A percentile compares a stretch with the other conserved stretches of the same genome.
Evolutionary conservation across 1,284 basidiomycete species (phyloP).

Genomic region (Fomitopsis schrenkii): DNA sequence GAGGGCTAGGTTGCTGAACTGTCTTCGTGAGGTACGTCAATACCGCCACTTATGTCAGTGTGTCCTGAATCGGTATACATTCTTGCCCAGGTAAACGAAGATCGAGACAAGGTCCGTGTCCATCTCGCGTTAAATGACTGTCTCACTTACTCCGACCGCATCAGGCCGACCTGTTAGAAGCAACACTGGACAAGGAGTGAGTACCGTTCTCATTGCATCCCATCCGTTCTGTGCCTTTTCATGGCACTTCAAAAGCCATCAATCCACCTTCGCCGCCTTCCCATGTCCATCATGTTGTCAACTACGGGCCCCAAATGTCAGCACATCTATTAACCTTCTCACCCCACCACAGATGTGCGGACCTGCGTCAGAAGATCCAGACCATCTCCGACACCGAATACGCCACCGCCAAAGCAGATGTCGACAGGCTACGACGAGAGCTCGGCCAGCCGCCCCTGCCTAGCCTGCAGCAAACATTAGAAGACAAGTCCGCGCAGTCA

Average conservation of each 20-base stretch:
- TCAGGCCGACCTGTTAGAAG: conserved; percentile 52
- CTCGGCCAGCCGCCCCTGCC: conserved; percentile 71
- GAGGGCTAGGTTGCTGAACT: conserved; percentile 57
- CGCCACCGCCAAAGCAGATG: conserved; percentile 63
- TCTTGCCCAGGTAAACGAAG: conserved; percentile 60
- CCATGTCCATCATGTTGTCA: neutral
- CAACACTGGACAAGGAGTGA: conserved; percentile 59
- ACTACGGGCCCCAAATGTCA: neutral
- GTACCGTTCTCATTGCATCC: conserved; percentile 13
- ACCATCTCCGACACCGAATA: conserved; percentile 72
- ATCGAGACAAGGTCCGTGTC: conserved; percentile 55
- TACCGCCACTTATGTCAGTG: conserved; percentile 3
- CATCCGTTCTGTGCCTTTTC: neutral
- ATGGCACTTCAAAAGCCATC: neutral
- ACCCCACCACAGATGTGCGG: conserved; percentile 42
- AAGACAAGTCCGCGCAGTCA: conserved; percentile 71
- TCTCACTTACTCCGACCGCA: conserved; percentile 7
- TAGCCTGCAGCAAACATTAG: conserved; percentile 62
- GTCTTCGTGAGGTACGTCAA: conserved; percentile 55
- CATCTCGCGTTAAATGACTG: neutral
- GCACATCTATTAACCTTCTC: neutral
- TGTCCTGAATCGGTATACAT: neutral
- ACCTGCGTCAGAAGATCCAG: conserved; percentile 61
- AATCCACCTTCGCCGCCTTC: neutral
- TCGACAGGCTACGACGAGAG: conserved; percentile 67